Evolutionary conservation across 129 eudicot species (phyloP).

Genomic region (Tanacetum coccineum): DNA sequence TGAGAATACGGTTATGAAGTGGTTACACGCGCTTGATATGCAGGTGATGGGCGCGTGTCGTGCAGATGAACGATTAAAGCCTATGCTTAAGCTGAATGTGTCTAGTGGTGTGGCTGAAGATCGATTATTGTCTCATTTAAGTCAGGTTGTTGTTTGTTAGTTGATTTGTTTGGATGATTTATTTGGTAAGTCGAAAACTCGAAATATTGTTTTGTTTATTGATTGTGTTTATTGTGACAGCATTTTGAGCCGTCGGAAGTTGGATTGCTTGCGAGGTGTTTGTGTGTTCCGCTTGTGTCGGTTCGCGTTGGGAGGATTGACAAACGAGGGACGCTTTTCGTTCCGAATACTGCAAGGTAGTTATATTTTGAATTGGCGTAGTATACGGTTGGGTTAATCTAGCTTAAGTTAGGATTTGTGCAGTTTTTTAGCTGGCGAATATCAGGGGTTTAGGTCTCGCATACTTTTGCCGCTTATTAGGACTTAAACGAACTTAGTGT

Average conservation of each 20-base stretch:
- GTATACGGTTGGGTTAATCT: not conserved
- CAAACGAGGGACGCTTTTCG: constrained; percentile 67
- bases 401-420: not conserved
- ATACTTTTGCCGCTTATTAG: no score
- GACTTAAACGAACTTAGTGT: no score
- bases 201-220: no score
- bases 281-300: constrained; percentile 89
- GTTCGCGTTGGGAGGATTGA: constrained; percentile 83
- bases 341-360: constrained; percentile 74
- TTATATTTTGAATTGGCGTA: constrained; percentile 14
- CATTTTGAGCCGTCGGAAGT: constrained; percentile 91
- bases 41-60: constrained; percentile 98
- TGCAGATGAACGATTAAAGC: constrained; percentile 82
- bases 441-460: not conserved
- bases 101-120: constrained; percentile 69
- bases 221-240: constrained; percentile 35
- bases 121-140: constrained; percentile 60
- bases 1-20: constrained; percentile 47
- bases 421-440: not conserved
- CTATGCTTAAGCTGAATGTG: constrained; percentile 66
- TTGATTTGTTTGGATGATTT: not conserved
- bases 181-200: not conserved
- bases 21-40: constrained; percentile 80
- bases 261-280: constrained; percentile 80
- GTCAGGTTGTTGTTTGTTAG: constrained; percentile 47